Evolutionary conservation across 108 stramenopile species (phyloP), one percentile per base, ranked within the genome.

Genomic region (Cyclotella cryptica): DNA sequence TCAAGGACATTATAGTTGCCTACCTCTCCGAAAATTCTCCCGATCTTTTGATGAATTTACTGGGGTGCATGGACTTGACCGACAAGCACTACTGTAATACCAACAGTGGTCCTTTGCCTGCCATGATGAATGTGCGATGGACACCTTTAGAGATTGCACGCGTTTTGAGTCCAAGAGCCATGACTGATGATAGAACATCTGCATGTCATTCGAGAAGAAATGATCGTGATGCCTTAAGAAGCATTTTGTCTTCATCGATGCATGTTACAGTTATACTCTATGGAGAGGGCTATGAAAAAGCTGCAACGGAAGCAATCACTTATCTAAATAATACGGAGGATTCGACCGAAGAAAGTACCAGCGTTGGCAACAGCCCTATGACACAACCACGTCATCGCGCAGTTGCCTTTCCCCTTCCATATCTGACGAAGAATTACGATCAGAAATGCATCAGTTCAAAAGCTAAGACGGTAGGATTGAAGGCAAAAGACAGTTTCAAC

Each of bases 71-170:
- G 26, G 49, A 79, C 44, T 30, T 83, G 17, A 61, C 77, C 9
- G 35, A 69, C 1, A 5, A 15, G 26, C 30, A 29, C 6, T 41
- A 30, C 17, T 19, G 19, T 21, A 45, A 14, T 43, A 10, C 53
- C 19, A 55, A 26, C 21, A 66, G 9, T 53, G 19, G 28, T 52
- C 35, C 45, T n/a, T 14, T 84, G 9, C 84, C 86, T 22, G 90
- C 87, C 14, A 80, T 94, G 72, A 53, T 94, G 49, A 92, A 94
- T 81, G 74, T 71, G 19, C 78, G 93, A 69, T 94, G 93, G 93
- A 90, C 91, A 24, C 75, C 88, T 2, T 24, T 53, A 21, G 93
- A 94, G 81, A 89, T 92, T 52, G 79, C 77, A 27, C 43, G 40
- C 8, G 91, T 86, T 19, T 66, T 93, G 55, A 26, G 77, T 42